A percentile compares a stretch with the other conserved stretches of the same genome.
Conservation (phyloP, 73 alveolate species). For the Uronychia binucleata region DNA sequence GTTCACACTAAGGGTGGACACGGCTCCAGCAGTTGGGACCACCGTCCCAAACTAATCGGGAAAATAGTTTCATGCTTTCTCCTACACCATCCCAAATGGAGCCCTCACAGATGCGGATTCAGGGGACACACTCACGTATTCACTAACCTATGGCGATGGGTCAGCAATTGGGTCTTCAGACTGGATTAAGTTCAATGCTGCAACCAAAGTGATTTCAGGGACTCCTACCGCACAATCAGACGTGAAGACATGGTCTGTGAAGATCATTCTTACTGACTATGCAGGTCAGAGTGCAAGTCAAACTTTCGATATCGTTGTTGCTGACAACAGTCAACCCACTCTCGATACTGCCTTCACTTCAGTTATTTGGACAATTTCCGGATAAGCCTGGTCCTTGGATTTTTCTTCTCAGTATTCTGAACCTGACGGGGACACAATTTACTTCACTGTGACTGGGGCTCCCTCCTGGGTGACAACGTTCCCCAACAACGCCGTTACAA, state of each 20-base stretch:
- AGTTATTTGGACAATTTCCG: too few species aligned
- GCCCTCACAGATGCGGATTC: constrained; percentile 1
- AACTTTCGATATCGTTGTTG: not conserved
- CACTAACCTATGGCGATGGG: not conserved
- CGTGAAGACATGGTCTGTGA: not conserved
- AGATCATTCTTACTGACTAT: constrained; percentile 7
- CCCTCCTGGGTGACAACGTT: not conserved
- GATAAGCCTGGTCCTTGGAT: too few species aligned
- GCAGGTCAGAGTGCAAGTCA: not conserved
- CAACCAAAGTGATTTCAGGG: not conserved
- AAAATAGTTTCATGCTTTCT: too few species aligned
- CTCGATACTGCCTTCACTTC: too few species aligned
- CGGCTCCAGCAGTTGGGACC: too few species aligned
- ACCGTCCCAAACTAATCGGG: too few species aligned
- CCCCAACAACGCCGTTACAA: not conserved
- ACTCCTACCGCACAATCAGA: constrained; percentile 12
- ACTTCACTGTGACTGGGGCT: not conserved
- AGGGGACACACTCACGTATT: not conserved
- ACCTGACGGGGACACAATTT: constrained; percentile 12
- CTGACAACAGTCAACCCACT: not conserved
- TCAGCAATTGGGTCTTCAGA: constrained; percentile 13
- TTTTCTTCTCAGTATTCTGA: too few species aligned
- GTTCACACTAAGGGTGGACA: too few species aligned
- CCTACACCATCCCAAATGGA: constrained; percentile 4
- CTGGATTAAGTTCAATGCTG: constrained; percentile 20